Evolutionary conservation across 306 rosid genomes (phyloP), one percentile per base, ranked within the genome.

Genomic region (Lathyrus oleraceus): DNA sequence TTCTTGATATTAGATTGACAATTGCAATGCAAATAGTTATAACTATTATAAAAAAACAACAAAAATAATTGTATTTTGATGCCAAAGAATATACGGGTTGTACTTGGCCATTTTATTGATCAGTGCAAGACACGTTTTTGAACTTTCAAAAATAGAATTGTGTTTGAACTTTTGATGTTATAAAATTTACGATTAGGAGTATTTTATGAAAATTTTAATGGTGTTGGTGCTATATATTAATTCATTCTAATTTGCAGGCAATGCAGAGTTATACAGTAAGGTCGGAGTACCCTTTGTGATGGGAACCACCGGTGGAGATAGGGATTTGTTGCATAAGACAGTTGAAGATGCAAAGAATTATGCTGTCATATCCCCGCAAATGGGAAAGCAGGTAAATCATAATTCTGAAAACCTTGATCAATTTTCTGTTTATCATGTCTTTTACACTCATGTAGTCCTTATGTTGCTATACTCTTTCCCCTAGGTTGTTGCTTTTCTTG

Each of bases 251-350:
- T 72, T 23, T 84, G 71, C 76, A 91, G 99, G 69, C 75, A 94
- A 94, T 77, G 96, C 95, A 70, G 95, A 82, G 76, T 85, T 91
- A 19, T 94, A 91, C 74, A 61, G 88, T 82, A 87, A 81, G 73
- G 84, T 91, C 38, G 96, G 97, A 45, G 96, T 91, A 47, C 97
- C 96, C 65, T 91, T 91, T 51, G 99, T 94, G 86, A 94, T 94
- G 88, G 96, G 97, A 67, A 94, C 97, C 62, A 94, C 99, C 2
- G 96, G 99, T 30, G 96, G 96, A 44, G 96, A 94, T 69, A 87
- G 97, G 73, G 91, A 84, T 45, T 76, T 56, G 27, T 61, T 94
- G 75, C 62, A 77, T 72, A 87, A 87, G 82, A 91, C 85, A n/a
- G 96, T 91, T 62, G 57, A 86, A 80, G 95, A 85, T 70, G 73